Percentiles rank a stretch among this genome's conserved stretches.
These are phyloP conservation scores for Aspergillus fructus DNA, from an alignment of 2,329 filamentous ascomycete genomes.

Conservation along the genomic window DNA sequence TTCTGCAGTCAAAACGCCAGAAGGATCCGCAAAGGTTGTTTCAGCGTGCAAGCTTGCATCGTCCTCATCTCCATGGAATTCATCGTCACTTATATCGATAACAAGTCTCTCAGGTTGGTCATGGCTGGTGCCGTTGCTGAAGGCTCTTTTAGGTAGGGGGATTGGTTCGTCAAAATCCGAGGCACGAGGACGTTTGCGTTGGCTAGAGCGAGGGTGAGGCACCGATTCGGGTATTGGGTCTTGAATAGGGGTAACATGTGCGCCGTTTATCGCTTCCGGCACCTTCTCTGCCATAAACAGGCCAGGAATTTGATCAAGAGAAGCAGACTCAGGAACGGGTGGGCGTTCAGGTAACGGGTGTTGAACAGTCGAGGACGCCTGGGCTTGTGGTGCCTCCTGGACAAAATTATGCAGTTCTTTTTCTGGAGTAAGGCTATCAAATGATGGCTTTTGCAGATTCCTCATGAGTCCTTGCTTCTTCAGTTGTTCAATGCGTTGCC, in stretches of 20 bases:
- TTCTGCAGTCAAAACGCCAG: slow-evolving; percentile 15
- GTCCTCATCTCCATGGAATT: slow-evolving; percentile 43
- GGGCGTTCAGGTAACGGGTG: slow-evolving; percentile 41
- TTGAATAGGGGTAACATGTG: slow-evolving; percentile 11
- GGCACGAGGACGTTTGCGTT: slow-evolving; percentile 63
- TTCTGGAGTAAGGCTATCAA: slow-evolving; percentile 7
- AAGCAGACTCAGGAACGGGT: slow-evolving; percentile 27
- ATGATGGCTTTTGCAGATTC: slow-evolving; percentile 31
- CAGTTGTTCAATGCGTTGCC: slow-evolving; percentile 75
- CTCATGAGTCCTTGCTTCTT: slow-evolving; percentile 53
- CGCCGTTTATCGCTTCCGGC: slow-evolving; percentile 6
- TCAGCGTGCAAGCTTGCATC: slow-evolving; percentile 31
- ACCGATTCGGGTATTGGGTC: slow-evolving; percentile 19
- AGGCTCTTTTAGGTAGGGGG: slow-evolving; percentile 57
- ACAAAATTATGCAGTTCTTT: slow-evolving; percentile 7
- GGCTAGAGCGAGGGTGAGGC: slow-evolving; percentile 23
- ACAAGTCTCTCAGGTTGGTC: slow-evolving; percentile 60
- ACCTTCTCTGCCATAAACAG: slow-evolving; percentile 48
- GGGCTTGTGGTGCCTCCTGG: slow-evolving; percentile 6
- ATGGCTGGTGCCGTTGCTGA: slow-evolving; percentile 52
- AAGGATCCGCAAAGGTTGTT: slow-evolving; percentile 29
- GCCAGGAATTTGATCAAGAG: slow-evolving; percentile 49
- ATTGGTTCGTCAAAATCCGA: slow-evolving; percentile 67
- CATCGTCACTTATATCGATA: slow-evolving; percentile 81
- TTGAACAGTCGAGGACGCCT: slow-evolving; percentile 21